These are phyloP conservation scores for Gossypium rotundifolium DNA, from an alignment of 345 rosid species.

Conservation along the genomic window DNA sequence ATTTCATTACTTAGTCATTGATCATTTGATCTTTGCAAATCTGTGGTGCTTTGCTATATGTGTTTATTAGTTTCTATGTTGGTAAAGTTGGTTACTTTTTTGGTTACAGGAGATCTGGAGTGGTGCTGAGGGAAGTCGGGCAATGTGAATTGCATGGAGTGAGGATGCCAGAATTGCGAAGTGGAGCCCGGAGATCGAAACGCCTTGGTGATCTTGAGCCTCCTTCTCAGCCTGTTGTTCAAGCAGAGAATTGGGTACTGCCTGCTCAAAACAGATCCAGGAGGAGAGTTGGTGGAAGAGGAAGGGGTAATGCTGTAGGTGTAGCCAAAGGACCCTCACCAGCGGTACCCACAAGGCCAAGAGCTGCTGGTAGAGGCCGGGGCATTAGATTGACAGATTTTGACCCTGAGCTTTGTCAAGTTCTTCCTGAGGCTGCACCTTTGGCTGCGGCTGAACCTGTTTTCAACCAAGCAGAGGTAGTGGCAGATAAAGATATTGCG, in stretches of 20 bases:
- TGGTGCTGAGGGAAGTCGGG: conserved; percentile 27
- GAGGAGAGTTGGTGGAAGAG: conserved; percentile 89
- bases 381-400: conserved; percentile 80
- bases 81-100: conserved; percentile 9
- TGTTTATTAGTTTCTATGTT: conserved; percentile 7
- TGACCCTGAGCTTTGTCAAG: conserved; percentile 80
- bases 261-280: conserved; percentile 76
- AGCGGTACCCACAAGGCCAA: conserved; percentile 52
- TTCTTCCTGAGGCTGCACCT: conserved; percentile 53
- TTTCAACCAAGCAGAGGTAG: conserved; percentile 60
- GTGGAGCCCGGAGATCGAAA: conserved; percentile 93
- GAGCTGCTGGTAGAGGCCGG: conserved; percentile 83
- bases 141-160: conserved; percentile 79
- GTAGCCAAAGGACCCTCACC: conserved; percentile 63
- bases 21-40: conserved; percentile 11
- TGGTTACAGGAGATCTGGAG: conserved; percentile 37
- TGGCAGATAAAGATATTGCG: conserved; percentile 72
- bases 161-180: conserved; percentile 97
- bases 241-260: conserved; percentile 55
- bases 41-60: background rate
- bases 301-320: conserved; percentile 82
- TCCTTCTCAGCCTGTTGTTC: conserved; percentile 63
- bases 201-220: conserved; percentile 84
- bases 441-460: conserved; percentile 63
- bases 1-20: background rate